Evolutionary conservation across 441 rosid species (phyloP), one percentile per base, ranked within the genome.

Genomic region (Populus trichocarpa): DNA sequence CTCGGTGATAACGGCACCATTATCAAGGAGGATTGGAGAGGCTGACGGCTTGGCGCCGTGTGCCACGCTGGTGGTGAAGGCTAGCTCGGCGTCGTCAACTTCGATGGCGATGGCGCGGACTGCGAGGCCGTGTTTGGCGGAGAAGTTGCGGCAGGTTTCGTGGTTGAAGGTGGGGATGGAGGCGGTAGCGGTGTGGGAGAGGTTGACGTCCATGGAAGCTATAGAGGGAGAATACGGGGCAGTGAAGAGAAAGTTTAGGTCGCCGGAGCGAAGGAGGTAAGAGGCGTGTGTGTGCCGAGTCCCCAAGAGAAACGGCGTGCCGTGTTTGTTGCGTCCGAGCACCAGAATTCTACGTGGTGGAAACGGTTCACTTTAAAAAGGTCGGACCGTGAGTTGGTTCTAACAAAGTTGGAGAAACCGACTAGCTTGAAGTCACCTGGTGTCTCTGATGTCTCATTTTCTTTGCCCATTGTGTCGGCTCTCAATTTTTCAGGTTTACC

Each of bases 271-370:
- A 25, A 88, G 82, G 69, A 93, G 90, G 80, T 95, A 93, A 10
- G 97, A 95, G n/a, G 97, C 95, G 70, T 94, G 98, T 46, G 87
- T 85, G 66, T 92, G 53, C 97, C 98, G 36, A 94, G 91, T 1
- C 93, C 98, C 96, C 95, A 94, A 0, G 97, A 88, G 88, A 94
- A 94, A 61, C 97, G 96, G 57, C 91, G 90, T 6, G 93, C 82
- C 64, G 87, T 66, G 80, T 92, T 92, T 78, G 93, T 89, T 72
- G 98, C 94, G 64, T 94, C 97, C 64, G 82, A 69, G 85, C 93
- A 92, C 97, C 98, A 94, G 88, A 91, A 94, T 81, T 92, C 98
- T 40, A 94, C 71, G 78, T 94, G 97, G 86, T 92, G 97, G 87
- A 92, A 94, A 3, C 91, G 86, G 59, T 81, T 87, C 14, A 92